Base-by-base conservation (phyloP, 176 grass and related monocot genomes). In the Poa annua region DNA sequence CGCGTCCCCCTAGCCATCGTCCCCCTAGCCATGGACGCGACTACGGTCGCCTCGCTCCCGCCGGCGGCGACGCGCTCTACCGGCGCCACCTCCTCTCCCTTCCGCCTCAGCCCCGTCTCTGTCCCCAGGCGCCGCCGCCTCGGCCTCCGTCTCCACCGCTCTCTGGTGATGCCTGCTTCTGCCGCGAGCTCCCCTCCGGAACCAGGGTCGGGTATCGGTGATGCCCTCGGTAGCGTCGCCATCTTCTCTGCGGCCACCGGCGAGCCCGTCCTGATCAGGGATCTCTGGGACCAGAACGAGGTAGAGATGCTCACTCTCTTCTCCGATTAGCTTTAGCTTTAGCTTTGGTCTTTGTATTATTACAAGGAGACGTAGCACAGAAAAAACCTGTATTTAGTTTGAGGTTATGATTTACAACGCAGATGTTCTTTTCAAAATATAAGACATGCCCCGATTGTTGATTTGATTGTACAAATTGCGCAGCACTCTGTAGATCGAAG, bases 231-330 rank as follows among this genome's bases (percentile, higher is more conserved):
- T 19, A 71, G 75, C 60, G 81, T 92, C 51, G 39, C 71, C 80
- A 81, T 97, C 53, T 93, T 74, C 77, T 88, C 90, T 6, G 90
- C 90, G 38, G 85, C 90, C 64, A 91, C 95, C n/a, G 90, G 90
- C 15, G 84, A 91, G 65, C 71, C 86, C 72, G 86, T 97, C 20
- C 71, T 89, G 41, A 88, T 94, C 67, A 93, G 81, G 29, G 92
- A 97, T 65, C 69, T 89, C 12, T 92, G 86, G 94, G 90, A 92
- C 47, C 88, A 91, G 72, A 87, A 86, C 59, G 86, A 98, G 84
- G 92, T 93, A 64, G 11, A 21, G 14, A 39, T 62, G 19, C 33
- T 36, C 22, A 7, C 34, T 44, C 3, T 63, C 25, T 81, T 77
- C 66, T 72, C 74, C 34, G 32, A 9, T 75, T 65, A 65, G 41